A percentile compares a stretch with the other conserved stretches of the same genome.
These are phyloP conservation scores for Suhomyces sp. DNA, from an alignment of 805 yeast species.

Conservation along the genomic window DNA sequence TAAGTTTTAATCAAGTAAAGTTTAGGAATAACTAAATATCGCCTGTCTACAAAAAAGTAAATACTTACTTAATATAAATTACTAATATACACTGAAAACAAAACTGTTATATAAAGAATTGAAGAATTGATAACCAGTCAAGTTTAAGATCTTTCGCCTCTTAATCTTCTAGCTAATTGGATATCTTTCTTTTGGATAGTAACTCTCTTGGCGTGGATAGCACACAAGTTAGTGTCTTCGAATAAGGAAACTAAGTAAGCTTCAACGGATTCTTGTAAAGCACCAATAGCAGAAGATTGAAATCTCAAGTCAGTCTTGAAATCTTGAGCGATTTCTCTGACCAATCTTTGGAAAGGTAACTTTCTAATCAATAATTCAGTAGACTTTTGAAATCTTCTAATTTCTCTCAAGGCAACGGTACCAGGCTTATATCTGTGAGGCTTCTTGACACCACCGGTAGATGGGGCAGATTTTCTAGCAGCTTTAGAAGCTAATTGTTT, in stretches of 20 bases:
- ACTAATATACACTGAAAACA: slow-evolving; percentile 11
- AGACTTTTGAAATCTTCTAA: slow-evolving; percentile 95
- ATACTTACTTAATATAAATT: slow-evolving; percentile 7
- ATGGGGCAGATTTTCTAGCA: slow-evolving; percentile 91
- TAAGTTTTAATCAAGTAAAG: too few relatives aligned
- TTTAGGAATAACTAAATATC: too few relatives aligned
- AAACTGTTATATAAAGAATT: slow-evolving; percentile 9
- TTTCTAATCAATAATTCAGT: slow-evolving; percentile 94
- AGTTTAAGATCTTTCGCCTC: slow-evolving; percentile 86
- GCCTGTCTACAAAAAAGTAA: background rate
- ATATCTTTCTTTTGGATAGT: slow-evolving; percentile 98
- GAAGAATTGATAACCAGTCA: slow-evolving; percentile 4
- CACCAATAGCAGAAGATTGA: slow-evolving; percentile 97
- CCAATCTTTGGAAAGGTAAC: slow-evolving; percentile 96
- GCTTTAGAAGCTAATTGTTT: slow-evolving; percentile 89
- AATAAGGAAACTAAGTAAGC: slow-evolving; percentile 94
- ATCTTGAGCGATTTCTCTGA: slow-evolving; percentile 93
- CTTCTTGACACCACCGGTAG: slow-evolving; percentile 89
- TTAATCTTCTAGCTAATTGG: slow-evolving; percentile 95
- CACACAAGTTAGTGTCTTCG: slow-evolving; percentile 98
- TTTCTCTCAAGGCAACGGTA: slow-evolving; percentile 94
- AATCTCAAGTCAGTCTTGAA: slow-evolving; percentile 91
- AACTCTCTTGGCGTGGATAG: slow-evolving; percentile 98
- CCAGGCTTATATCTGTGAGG: slow-evolving; percentile 98
- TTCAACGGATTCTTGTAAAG: slow-evolving; percentile 97